phyloP scores from a whole-genome alignment of 176 grass and related monocot genomes.

The Urochloa ruziziensis region DNA sequence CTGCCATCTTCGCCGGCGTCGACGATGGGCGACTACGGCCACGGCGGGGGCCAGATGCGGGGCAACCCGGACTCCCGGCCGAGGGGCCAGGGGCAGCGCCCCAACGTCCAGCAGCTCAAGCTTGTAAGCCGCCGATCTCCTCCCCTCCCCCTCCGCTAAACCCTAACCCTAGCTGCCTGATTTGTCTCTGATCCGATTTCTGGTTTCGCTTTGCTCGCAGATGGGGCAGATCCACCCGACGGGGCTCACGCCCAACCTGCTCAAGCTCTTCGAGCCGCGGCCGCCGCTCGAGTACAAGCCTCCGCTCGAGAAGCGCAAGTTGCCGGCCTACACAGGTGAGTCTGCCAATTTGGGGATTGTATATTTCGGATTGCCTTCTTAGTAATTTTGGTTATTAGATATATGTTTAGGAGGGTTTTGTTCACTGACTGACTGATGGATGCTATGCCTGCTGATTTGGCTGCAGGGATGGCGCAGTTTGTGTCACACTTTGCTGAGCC shows the following conservation, averaged over 20 bases:
- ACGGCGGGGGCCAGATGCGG: slow-evolving; percentile 62
- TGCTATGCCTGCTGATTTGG: neutral
- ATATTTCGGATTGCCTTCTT: neutral
- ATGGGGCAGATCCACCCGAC: slow-evolving; percentile 91
- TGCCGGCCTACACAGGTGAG: slow-evolving; percentile 62
- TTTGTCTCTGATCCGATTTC: slow-evolving; percentile 23
- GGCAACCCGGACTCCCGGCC: slow-evolving; percentile 62
- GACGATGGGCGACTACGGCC: slow-evolving; percentile 77
- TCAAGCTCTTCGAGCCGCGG: slow-evolving; percentile 92
- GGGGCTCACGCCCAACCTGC: slow-evolving; percentile 78
- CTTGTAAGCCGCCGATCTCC: slow-evolving; percentile 42
- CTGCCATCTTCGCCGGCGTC: neutral
- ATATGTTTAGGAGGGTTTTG: neutral
- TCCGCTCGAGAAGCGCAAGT: slow-evolving; percentile 72
- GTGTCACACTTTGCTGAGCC: slow-evolving; percentile 59
- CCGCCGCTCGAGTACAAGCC: slow-evolving; percentile 75
- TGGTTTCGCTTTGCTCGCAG: slow-evolving; percentile 33
- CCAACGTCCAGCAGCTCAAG: slow-evolving; percentile 88
- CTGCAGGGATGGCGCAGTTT: slow-evolving; percentile 66
- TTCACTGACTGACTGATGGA: neutral
- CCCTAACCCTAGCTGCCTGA: slow-evolving; percentile 43
- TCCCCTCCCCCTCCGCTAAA: neutral
- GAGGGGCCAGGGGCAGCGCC: slow-evolving; percentile 67
- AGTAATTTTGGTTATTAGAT: too few relatives aligned
- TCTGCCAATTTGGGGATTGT: neutral